A percentile compares a stretch with the other conserved stretches of the same genome.
Conservation (phyloP, 306 rosid species). For the Parietaria judaica region DNA sequence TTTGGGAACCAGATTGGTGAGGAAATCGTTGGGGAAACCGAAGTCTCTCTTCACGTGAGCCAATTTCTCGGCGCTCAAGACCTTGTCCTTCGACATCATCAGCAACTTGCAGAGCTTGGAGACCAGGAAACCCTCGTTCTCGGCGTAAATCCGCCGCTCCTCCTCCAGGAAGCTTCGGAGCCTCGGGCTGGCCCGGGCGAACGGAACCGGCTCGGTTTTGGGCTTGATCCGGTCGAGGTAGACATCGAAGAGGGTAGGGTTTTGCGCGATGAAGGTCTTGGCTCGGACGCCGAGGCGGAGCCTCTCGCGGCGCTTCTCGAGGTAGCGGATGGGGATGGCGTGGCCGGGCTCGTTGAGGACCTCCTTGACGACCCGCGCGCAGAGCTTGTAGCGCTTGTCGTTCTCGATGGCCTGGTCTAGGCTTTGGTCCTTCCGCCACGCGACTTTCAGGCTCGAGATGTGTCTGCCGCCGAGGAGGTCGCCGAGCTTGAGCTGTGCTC, state of each 20-base stretch:
- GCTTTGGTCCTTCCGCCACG: constrained; percentile 67
- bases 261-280: constrained; percentile 37
- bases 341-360: constrained; percentile 58
- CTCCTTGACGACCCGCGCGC: constrained; percentile 53
- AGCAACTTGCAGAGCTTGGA: constrained; percentile 65
- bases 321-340: constrained; percentile 46
- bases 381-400: constrained; percentile 52
- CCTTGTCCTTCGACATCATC: constrained; percentile 66
- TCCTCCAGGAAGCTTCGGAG: constrained; percentile 44
- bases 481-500: constrained; percentile 12
- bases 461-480: constrained; percentile 16
- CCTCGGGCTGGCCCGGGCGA: constrained; percentile 38
- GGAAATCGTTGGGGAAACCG: constrained; percentile 77
- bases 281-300: constrained; percentile 44
- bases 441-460: constrained; percentile 69
- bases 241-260: constrained; percentile 60
- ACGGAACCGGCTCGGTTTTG: constrained; percentile 48
- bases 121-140: constrained; percentile 48
- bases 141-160: constrained; percentile 32
- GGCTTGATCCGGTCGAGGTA: constrained; percentile 67
- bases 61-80: constrained; percentile 70
- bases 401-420: constrained; percentile 67
- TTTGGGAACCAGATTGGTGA: constrained; percentile 70
- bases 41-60: constrained; percentile 79
- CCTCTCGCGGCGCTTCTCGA: constrained; percentile 65